These are phyloP conservation scores for Saccharomyces hybrid DNA, from an alignment of 1,139 yeast genomes.

Conservation along the genomic window DNA sequence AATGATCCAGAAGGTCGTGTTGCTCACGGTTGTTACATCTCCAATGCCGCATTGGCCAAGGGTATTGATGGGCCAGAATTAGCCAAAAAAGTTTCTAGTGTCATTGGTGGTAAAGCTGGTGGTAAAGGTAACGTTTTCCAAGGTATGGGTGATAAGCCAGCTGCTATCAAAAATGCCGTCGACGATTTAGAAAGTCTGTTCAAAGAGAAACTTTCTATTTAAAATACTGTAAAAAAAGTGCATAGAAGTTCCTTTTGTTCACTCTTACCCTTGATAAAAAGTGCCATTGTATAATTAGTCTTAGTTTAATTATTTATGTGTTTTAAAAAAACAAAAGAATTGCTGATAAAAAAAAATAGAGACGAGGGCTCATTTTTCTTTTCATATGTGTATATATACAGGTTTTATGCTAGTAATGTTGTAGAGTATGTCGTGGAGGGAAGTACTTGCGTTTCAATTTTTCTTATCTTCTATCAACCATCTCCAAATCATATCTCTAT, in stretches of 20 bases:
- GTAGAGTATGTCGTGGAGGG: not conserved
- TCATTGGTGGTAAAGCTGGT: conserved; percentile 96
- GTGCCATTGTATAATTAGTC: not conserved
- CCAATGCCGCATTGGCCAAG: conserved; percentile 61
- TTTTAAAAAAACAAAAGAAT: not conserved
- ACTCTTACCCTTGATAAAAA: not conserved
- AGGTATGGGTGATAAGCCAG: conserved; percentile 87
- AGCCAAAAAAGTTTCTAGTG: conserved; percentile 60
- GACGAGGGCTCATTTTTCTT: not conserved
- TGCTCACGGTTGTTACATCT: conserved; percentile 90
- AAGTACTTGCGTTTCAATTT: conserved; percentile 14
- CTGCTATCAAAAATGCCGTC: conserved; percentile 65
- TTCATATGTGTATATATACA: not conserved
- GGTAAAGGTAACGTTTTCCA: conserved; percentile 96
- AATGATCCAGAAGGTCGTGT: conserved; percentile 56
- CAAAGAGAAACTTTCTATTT: conserved; percentile 43
- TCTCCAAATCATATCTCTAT: conserved; percentile 59
- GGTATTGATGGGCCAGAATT: conserved; percentile 72
- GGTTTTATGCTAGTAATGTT: not conserved
- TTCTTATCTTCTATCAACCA: conserved; percentile 61
- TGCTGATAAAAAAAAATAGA: not conserved
- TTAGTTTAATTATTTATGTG: not conserved
- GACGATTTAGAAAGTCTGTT: conserved; percentile 56
- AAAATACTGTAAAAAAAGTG: not conserved
- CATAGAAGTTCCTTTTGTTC: not conserved